Percentiles rank a stretch among this genome's conserved stretches.
Conservation (phyloP, 805 yeast species). For the Pichia ethanolica region DNA sequence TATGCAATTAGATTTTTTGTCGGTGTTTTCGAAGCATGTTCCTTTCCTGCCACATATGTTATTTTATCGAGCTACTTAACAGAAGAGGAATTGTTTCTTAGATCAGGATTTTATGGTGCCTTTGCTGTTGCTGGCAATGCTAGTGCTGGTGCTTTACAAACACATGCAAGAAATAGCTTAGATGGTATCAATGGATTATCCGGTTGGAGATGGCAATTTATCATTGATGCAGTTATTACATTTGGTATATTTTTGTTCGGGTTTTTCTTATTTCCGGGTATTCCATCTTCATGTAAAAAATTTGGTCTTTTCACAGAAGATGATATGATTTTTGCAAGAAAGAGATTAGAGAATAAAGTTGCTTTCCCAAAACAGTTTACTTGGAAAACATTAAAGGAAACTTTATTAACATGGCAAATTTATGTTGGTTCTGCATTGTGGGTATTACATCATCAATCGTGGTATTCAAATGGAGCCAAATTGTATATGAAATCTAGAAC, state of each 20-base stretch:
- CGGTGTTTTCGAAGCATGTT: slow-evolving; percentile 54
- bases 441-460: slow-evolving; percentile 28
- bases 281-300: slow-evolving; percentile 25
- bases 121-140: slow-evolving; percentile 34
- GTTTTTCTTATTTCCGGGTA: slow-evolving; percentile 52
- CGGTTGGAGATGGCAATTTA: slow-evolving; percentile 72
- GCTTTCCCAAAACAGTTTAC: slow-evolving; percentile 36
- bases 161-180: slow-evolving; percentile 41
- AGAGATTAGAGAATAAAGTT: slow-evolving; percentile 31
- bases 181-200: slow-evolving; percentile 45
- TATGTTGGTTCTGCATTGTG: slow-evolving; percentile 17
- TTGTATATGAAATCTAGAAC: slow-evolving; percentile 21
- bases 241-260: slow-evolving; percentile 55
- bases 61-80: slow-evolving; percentile 18
- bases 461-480: slow-evolving; percentile 22
- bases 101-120: slow-evolving; percentile 17
- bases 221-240: slow-evolving; percentile 56
- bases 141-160: slow-evolving; percentile 57
- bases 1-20: slow-evolving; percentile 54
- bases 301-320: slow-evolving; percentile 32
- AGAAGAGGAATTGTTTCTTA: slow-evolving; percentile 12
- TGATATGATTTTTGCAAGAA: slow-evolving; percentile 40
- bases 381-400: slow-evolving; percentile 33
- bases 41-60: slow-evolving; percentile 55
- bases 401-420: slow-evolving; percentile 37